phyloP scores from a whole-genome alignment of 768 basidiomycete genomes.

The Russula griseocarnosa region DNA sequence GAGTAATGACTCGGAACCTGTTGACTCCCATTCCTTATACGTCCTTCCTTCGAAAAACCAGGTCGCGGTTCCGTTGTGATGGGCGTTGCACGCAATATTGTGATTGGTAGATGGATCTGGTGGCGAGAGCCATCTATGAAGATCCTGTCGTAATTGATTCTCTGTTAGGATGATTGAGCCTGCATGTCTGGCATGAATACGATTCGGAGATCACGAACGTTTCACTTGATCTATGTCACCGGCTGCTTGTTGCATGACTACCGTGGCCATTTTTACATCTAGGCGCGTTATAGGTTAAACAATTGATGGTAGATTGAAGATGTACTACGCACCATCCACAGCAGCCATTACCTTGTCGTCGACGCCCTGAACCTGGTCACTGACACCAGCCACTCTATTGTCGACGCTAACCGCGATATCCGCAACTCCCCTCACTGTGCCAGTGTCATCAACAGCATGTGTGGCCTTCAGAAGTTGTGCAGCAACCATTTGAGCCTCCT shows the following conservation, averaged over 20 bases:
- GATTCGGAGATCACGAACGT: not conserved
- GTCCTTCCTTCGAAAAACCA: slow-evolving; percentile 3
- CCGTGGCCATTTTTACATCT: not conserved
- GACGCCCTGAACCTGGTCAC: no score
- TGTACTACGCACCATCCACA: no score
- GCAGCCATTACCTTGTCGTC: no score
- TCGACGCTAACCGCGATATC: not conserved
- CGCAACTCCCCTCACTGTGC: not conserved
- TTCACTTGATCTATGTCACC: not conserved
- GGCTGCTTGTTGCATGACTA: not conserved
- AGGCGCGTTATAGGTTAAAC: no score
- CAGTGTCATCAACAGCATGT: not conserved
- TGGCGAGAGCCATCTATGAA: slow-evolving; percentile 10
- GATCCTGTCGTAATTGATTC: not conserved
- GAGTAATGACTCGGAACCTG: not conserved
- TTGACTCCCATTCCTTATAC: not conserved
- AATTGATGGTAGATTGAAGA: no score
- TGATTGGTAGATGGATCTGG: slow-evolving; percentile 3
- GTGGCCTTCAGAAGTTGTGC: not conserved
- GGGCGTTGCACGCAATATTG: not conserved
- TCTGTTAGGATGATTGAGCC: not conserved
- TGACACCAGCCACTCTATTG: not conserved
- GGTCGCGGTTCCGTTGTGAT: not conserved
- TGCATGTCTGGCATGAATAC: not conserved
- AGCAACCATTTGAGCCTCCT: not conserved